Evolutionary conservation across 148 eudicot genomes (phyloP), one percentile per base, ranked within the genome.

Genomic region (Mesembryanthemum crystallinum): DNA sequence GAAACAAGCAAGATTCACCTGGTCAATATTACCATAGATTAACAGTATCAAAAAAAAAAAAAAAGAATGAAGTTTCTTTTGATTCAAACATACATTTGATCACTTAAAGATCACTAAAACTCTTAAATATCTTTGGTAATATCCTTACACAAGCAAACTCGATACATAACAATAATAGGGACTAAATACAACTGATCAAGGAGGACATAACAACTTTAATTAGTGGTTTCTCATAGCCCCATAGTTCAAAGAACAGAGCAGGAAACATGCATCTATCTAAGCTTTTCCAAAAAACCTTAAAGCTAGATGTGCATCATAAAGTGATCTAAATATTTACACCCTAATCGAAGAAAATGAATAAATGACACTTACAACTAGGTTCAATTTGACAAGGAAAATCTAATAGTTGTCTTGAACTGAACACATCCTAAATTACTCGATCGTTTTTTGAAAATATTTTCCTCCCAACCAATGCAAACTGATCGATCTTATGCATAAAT

Each of bases 211-310:
- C 64, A 60, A 24, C 30, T 11, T 24, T 12, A 24, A 24, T 60
- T 60, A 60, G 14, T 60, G 27, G 1, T 15, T 24, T 25, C 37
- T 12, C 1, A 0, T 42, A 27, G 21, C 78, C 9, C 58, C 67
- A 54, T 13, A 27, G 7, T 14, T 12, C 8, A 35, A 60, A 30
- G 11, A 51, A 51, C 37, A 77, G n/a, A 15, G 25, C 47, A 45
- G n/a, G 23, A 24, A 69, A 27, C 74, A 73, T 24, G 45, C 73
- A 67, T 80, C 76, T 45, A 67, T 80, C 79, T 57, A 57, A 76
- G 76, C 83, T 76, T 80, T 57, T 71, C 7, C 68, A 71, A 76
- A 35, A 80, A 76, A 75, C 65, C 64, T 55, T 52, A 76, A 80
- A 80, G 83, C 83, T 80, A 76, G 83, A 76, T 58, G 73, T 55